Base-by-base conservation (phyloP, 1,284 basidiomycete genomes). In the Porogramme epimiltina region DNA sequence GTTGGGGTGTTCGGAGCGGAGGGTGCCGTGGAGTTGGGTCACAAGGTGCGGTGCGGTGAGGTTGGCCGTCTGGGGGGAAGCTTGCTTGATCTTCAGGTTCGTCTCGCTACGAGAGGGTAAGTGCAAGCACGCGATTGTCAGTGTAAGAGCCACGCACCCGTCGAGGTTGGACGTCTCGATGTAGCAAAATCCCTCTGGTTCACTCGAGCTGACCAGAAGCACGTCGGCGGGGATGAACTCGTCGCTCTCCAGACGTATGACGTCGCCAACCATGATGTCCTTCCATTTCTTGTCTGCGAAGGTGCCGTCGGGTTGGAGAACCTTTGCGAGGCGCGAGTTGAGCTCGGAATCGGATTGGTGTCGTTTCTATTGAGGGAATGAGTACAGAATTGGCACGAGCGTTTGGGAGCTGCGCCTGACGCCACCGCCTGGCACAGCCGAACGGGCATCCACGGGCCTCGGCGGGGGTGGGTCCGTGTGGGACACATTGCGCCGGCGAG, bases 51-150 rank as follows among this genome's bases (percentile, higher is more conserved):
- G 94, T 1, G 90, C 84, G 10, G 87, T 94, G 38, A 98, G 77
- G 11, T 78, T 65, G 0, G 91, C 75, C 0, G 95, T 98, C 23
- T 92, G 85, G 0, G 91, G 79, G 16, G 90, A 90, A 0, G 93
- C 93, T 73, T 99, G 95, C 69, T 99, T 98, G 73, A 99, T 98
- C 77, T 99, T 99, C 61, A 99, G 79, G 66, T 99, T 99, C 4
- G 97, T 99, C 76, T 99, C 96, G 22, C 93, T 93, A 59, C 31
- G 10, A 10, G 13, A 2, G 3, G 34, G 26, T 43, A 34, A 46
- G 24, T n/a, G 18, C 49, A 18, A 45, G 9, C 9, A 3, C 1
- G 2, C 36, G n/a, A 41, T 13, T 10, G 10, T n/a, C 10, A 6
- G 16, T 4, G n/a, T 10, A 18, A 37, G 34, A 37, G n/a, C 34